phyloP scores from a whole-genome alignment of 1,284 basidiomycete genomes.

The Quambalaria eucalypti region DNA sequence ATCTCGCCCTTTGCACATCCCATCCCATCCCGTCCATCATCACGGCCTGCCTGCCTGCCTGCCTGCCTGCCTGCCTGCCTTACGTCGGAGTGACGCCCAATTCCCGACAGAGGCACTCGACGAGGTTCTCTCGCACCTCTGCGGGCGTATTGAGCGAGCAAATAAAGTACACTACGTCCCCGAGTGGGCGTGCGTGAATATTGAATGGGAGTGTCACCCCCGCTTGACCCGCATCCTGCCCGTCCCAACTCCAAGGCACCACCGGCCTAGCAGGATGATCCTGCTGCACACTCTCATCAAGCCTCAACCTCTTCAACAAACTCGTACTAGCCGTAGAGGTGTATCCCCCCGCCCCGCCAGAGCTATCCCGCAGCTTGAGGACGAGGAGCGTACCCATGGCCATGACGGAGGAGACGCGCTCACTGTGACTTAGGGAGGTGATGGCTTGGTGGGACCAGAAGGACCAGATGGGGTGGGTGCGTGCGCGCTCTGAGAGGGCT shows the following conservation, averaged over 20 bases:
- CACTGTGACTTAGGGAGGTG: constrained; percentile 55
- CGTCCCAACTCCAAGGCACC: too few species aligned
- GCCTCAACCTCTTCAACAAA: constrained; percentile 20
- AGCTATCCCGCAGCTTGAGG: constrained; percentile 67
- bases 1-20: too few species aligned
- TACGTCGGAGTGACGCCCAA: neutral
- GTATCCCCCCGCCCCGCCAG: too few species aligned
- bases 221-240: too few species aligned
- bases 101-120: constrained; percentile 16
- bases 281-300: neutral
- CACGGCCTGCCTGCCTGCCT: too few species aligned
- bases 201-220: constrained; percentile 52
- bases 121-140: constrained; percentile 35
- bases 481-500: neutral
- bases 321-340: constrained; percentile 25
- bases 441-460: constrained; percentile 77
- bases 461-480: constrained; percentile 60
- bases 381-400: constrained; percentile 78
- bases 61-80: neutral
- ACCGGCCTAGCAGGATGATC: neutral
- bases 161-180: constrained; percentile 90
- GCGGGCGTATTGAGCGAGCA: constrained; percentile 67
- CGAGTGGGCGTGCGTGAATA: constrained; percentile 79
- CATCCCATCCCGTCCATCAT: too few species aligned
- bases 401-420: constrained; percentile 66